Percentiles rank a stretch among this genome's conserved stretches.
These are phyloP conservation scores for Phytophthora tentaculata DNA, from an alignment of 352 stramenopile species.

Conservation along the genomic window DNA sequence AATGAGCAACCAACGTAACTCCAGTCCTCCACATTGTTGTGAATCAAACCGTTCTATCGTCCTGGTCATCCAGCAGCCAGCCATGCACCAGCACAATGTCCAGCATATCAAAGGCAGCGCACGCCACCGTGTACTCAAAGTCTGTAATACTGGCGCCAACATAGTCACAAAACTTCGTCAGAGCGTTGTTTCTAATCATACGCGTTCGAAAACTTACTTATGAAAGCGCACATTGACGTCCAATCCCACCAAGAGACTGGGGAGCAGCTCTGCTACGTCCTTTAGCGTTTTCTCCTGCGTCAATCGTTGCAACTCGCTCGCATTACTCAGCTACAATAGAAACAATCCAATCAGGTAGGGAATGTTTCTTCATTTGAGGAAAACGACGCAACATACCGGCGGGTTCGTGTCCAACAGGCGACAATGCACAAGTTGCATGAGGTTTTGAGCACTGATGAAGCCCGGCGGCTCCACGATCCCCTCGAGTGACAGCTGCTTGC, in stretches of 20 bases:
- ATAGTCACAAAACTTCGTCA: conserved; percentile 3
- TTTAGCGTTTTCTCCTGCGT: conserved; percentile 88
- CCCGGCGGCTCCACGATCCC: conserved; percentile 50
- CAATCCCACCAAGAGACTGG: conserved; percentile 94
- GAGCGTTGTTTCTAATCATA: background rate
- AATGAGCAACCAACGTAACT: conserved; percentile 2
- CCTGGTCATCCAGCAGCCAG: conserved; percentile 96
- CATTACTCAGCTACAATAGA: conserved; percentile 42
- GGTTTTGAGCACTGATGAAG: conserved; percentile 89
- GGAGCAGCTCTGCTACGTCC: conserved; percentile 92
- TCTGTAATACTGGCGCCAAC: conserved; percentile 66
- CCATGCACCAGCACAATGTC: conserved; percentile 96
- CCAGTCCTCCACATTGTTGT: background rate
- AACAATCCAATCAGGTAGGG: background rate
- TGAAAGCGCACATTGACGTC: conserved; percentile 99
- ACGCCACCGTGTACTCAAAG: conserved; percentile 96
- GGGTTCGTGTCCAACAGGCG: conserved; percentile 87
- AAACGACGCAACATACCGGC: conserved; percentile 37
- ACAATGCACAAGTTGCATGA: conserved; percentile 92
- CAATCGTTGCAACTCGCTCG: conserved; percentile 61
- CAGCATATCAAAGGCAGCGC: conserved; percentile 96
- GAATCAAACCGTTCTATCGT: conserved; percentile 71
- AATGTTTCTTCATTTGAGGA: conserved; percentile 4
- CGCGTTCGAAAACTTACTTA: conserved; percentile 42
- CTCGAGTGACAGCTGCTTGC: conserved; percentile 88